phyloP scores from a whole-genome alignment of 495 filamentous ascomycete species.

The Cairneyella variabilis region DNA sequence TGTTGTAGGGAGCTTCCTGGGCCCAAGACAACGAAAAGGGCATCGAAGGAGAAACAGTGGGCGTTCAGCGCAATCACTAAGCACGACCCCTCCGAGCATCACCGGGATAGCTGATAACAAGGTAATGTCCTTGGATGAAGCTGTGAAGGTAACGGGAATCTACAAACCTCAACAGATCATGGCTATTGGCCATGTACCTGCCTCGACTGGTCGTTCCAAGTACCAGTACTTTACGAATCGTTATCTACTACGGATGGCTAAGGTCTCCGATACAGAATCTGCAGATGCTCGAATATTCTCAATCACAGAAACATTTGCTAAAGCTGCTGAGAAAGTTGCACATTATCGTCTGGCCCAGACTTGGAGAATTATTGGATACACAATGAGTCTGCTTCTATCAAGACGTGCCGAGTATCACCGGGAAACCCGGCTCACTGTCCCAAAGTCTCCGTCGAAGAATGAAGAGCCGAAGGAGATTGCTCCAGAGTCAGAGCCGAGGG shows the following conservation, averaged over 20 bases:
- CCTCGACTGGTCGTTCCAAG: conserved; percentile 44
- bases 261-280: conserved; percentile 30
- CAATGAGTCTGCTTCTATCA: conserved; percentile 55
- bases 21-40: conserved; percentile 39
- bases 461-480: neutral
- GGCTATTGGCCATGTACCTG: conserved; percentile 55
- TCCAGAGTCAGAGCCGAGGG: neutral
- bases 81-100: conserved; percentile 57
- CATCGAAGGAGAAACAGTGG: conserved; percentile 36
- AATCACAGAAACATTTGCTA: conserved; percentile 61
- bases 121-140: conserved; percentile 58
- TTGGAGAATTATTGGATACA: conserved; percentile 66
- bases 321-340: conserved; percentile 53
- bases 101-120: conserved; percentile 40
- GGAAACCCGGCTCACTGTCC: conserved; percentile 33
- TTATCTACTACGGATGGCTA: conserved; percentile 47
- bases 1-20: conserved; percentile 56
- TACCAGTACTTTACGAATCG: conserved; percentile 58
- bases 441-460: conserved; percentile 4
- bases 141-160: conserved; percentile 51
- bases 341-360: conserved; percentile 67
- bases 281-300: conserved; percentile 37
- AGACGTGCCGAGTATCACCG: conserved; percentile 55
- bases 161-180: conserved; percentile 58
- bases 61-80: conserved; percentile 36